Percentiles rank a stretch among this genome's conserved stretches.
phyloP scores from a whole-genome alignment of 139 green algal genomes.

The Dunaliella primolecta region DNA sequence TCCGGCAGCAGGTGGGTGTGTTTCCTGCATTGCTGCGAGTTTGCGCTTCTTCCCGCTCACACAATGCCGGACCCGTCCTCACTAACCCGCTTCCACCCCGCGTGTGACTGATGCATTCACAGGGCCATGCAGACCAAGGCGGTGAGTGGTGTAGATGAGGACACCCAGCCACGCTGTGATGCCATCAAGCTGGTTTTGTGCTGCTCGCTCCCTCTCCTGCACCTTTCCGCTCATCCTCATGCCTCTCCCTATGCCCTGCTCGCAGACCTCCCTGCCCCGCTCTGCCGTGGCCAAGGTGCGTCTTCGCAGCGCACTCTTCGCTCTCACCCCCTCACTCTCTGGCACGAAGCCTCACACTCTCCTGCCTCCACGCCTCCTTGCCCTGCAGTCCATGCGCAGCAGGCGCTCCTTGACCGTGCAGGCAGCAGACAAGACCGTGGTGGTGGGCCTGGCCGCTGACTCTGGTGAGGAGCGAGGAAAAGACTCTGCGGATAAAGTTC shows the following conservation, averaged over 20 bases:
- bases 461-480: constrained; percentile 60
- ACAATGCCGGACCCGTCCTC: background rate
- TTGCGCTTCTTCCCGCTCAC: background rate
- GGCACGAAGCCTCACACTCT: too few species aligned
- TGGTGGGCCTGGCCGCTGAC: constrained; percentile 97
- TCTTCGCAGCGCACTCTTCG: too few species aligned
- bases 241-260: background rate
- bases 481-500: too few species aligned
- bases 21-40: background rate
- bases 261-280: constrained; percentile 13
- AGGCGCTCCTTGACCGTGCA: constrained; percentile 45
- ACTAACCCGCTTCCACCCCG: background rate
- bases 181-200: background rate
- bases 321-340: too few species aligned
- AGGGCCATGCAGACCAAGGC: background rate
- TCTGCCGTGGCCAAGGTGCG: constrained; percentile 19
- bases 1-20: background rate
- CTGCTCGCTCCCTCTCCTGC: too few species aligned
- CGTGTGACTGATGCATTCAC: background rate
- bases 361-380: background rate
- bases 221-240: background rate
- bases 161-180: background rate
- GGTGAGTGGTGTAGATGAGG: background rate
- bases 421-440: constrained; percentile 71
- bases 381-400: constrained; percentile 7